Conservation (phyloP, 78 protist species). For the Guillardia theta region DNA sequence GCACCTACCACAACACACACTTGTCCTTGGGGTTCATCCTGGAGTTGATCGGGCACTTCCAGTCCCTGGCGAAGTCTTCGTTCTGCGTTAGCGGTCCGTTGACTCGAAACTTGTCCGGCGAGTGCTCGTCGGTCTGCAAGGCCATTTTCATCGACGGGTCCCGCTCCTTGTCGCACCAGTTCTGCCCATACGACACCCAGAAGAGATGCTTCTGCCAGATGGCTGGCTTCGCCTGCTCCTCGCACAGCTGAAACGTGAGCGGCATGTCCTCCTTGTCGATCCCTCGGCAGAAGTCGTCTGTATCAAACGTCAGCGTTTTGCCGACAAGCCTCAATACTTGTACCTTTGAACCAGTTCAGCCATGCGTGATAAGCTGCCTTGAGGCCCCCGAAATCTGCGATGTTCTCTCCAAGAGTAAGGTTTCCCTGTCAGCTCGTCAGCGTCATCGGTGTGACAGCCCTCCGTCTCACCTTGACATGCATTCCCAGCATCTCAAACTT, state of each 20-base stretch:
- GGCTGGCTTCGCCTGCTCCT: not conserved
- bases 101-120: slow-evolving; percentile 46
- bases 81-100: not conserved
- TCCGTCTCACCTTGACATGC: not conserved
- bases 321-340: too few relatives aligned
- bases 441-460: not conserved
- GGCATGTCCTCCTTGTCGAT: slow-evolving; percentile 19
- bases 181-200: not conserved
- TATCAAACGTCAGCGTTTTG: too few relatives aligned
- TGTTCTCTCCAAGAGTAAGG: slow-evolving; percentile 39
- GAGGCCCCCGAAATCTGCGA: slow-evolving; percentile 26
- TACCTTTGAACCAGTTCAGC: not conserved
- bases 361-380: not conserved
- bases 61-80: not conserved
- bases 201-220: not conserved
- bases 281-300: not conserved
- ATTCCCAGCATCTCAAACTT: not conserved
- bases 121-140: slow-evolving; percentile 9
- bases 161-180: slow-evolving; percentile 44
- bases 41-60: not conserved
- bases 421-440: not conserved
- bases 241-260: not conserved
- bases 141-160: not conserved
- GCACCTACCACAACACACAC: not conserved
- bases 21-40: not conserved